phyloP scores from a whole-genome alignment of 2,329 filamentous ascomycete genomes.

The Pseudovirgaria hyperparasitica region DNA sequence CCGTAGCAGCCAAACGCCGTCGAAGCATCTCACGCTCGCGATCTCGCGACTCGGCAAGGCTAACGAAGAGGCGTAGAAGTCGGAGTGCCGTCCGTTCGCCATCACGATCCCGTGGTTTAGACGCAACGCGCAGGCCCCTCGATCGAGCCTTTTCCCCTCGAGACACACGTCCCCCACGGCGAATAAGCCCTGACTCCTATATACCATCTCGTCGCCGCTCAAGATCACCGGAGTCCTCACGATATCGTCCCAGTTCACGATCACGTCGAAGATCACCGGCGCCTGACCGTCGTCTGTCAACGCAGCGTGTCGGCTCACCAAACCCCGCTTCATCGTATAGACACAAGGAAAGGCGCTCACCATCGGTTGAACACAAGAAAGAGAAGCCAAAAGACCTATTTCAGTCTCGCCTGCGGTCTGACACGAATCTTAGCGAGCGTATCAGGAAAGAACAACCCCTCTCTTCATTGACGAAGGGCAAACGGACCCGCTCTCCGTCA shows the following conservation, averaged over 20 bases:
- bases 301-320: conserved; percentile 14
- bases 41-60: conserved; percentile 17
- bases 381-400: conserved; percentile 5
- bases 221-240: conserved; percentile 26
- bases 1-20: conserved; percentile 25
- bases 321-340: conserved; percentile 17
- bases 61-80: conserved; percentile 20
- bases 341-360: conserved; percentile 12
- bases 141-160: conserved; percentile 15
- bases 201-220: conserved; percentile 27
- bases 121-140: conserved; percentile 16
- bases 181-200: conserved; percentile 24
- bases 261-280: conserved; percentile 19
- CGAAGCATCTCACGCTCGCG: conserved; percentile 24
- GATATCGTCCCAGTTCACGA: conserved; percentile 19
- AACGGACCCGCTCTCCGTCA: conserved; percentile 11
- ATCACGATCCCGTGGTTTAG: conserved; percentile 19
- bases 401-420: no score
- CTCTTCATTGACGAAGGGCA: conserved; percentile 14
- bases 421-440: no score
- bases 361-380: conserved; percentile 13
- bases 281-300: conserved; percentile 14
- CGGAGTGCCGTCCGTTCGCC: conserved; percentile 21
- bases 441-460: no score
- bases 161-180: no score